phyloP scores from a whole-genome alignment of 768 basidiomycete genomes.

The Mycena capillaripes region DNA sequence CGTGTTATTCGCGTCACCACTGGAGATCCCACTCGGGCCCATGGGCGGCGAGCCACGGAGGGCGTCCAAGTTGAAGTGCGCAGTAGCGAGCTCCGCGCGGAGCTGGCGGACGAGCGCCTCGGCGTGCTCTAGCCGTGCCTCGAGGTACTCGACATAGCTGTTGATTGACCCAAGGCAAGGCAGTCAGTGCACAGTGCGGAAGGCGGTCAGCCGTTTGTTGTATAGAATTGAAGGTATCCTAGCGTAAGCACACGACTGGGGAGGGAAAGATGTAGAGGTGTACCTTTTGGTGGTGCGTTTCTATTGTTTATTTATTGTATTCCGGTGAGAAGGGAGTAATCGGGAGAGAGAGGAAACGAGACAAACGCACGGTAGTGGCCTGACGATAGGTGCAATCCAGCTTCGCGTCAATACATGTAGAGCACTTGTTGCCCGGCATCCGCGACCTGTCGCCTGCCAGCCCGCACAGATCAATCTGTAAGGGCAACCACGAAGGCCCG shows the following conservation, averaged over 20 bases:
- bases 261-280: not conserved
- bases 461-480: not conserved
- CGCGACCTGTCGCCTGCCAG: conserved; percentile 5
- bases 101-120: conserved; percentile 14
- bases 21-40: not conserved
- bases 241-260: not conserved
- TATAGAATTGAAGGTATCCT: not conserved
- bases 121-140: conserved; percentile 15
- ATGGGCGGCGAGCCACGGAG: not conserved
- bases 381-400: conserved; percentile 15
- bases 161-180: not conserved
- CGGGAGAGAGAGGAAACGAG: not conserved
- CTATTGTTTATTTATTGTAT: conserved; percentile 7
- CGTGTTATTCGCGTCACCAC: not conserved
- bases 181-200: not conserved
- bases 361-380: conserved; percentile 7
- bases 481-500: too few species aligned
- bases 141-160: conserved; percentile 25
- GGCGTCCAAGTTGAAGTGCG: not conserved
- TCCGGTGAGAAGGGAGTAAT: not conserved
- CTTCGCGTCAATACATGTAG: not conserved
- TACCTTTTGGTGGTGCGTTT: conserved; percentile 23
- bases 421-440: not conserved
- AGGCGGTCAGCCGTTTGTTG: not conserved
- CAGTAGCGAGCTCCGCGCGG: conserved; percentile 19